Evolutionary conservation across 192 early-diverging fungal species (phyloP).

Genomic region (Umbelopsis sp.): DNA sequence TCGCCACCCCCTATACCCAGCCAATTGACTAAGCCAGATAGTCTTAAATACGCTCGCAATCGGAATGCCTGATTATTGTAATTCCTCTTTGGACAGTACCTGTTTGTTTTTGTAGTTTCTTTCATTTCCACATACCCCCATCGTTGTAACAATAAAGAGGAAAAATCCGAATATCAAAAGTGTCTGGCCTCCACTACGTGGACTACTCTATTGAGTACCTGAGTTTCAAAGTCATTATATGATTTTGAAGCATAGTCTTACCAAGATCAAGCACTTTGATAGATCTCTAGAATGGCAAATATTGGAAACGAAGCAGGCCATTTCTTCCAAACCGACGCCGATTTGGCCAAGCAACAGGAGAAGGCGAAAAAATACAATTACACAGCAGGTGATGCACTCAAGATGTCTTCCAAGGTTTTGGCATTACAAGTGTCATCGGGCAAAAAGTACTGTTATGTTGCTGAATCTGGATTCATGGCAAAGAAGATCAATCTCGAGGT

Average conservation of each 20-base stretch:
- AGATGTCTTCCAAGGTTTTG: slow-evolving; percentile 67
- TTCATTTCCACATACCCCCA: background rate
- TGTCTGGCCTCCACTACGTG: background rate
- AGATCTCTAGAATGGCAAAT: slow-evolving; percentile 52
- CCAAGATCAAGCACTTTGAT: background rate
- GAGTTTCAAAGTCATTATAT: background rate
- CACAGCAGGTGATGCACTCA: slow-evolving; percentile 61
- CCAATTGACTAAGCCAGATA: slow-evolving; percentile 9
- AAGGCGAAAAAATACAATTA: slow-evolving; percentile 60
- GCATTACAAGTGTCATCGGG: slow-evolving; percentile 47
- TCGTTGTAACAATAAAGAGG: background rate
- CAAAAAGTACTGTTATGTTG: slow-evolving; percentile 55
- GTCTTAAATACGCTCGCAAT: slow-evolving; percentile 19
- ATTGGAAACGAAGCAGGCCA: slow-evolving; percentile 56
- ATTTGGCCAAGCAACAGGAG: slow-evolving; percentile 54
- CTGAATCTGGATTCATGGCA: slow-evolving; percentile 74
- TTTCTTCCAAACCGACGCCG: slow-evolving; percentile 80
- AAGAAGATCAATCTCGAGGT: slow-evolving; percentile 70
- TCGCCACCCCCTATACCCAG: slow-evolving; percentile 21
- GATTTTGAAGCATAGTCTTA: too few relatives aligned
- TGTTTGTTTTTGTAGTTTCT: background rate
- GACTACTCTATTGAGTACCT: background rate
- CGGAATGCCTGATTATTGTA: background rate
- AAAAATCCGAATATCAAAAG: background rate
- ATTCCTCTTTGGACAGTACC: too few relatives aligned